phyloP scores from a whole-genome alignment of 129 eudicot genomes.

The Pittosporum tobira region DNA sequence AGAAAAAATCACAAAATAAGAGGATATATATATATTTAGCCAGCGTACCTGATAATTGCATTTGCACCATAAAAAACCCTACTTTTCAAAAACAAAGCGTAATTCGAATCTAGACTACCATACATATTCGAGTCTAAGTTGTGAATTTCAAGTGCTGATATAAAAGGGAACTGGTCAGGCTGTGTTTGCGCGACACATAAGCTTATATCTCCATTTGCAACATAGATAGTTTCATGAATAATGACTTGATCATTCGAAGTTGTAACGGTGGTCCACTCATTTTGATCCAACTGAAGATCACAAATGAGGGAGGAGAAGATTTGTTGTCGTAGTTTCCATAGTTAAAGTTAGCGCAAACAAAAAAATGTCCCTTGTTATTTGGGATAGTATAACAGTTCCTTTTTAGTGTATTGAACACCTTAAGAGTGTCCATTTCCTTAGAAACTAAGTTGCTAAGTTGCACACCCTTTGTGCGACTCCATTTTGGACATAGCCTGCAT shows the following conservation, averaged over 20 bases:
- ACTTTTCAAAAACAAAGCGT: slow-evolving; percentile 26
- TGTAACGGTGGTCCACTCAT: slow-evolving; percentile 46
- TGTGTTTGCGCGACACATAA: slow-evolving; percentile 53
- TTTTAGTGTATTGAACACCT: slow-evolving; percentile 39
- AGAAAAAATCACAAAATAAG: too few species aligned
- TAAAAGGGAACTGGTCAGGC: slow-evolving; percentile 39
- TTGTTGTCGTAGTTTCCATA: slow-evolving; percentile 65
- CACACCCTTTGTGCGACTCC: slow-evolving; percentile 33
- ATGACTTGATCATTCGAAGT: slow-evolving; percentile 11
- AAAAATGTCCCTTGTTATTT: slow-evolving; percentile 20
- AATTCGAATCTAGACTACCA: slow-evolving; percentile 10
- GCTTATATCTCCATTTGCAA: slow-evolving; percentile 33
- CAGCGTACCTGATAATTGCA: slow-evolving; percentile 39
- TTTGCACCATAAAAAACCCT: slow-evolving; percentile 39
- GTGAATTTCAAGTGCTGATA: slow-evolving; percentile 47
- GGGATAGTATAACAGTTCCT: slow-evolving; percentile 43
- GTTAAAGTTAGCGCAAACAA: slow-evolving; percentile 52
- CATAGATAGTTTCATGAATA: slow-evolving; percentile 37
- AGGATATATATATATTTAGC: too few species aligned
- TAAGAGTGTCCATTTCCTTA: slow-evolving; percentile 36
- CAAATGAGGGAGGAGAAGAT: slow-evolving; percentile 51
- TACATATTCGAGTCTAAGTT: slow-evolving; percentile 33
- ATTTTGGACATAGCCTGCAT: slow-evolving; percentile 19
- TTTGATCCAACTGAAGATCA: slow-evolving; percentile 58
- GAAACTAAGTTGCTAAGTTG: slow-evolving; percentile 20